phyloP scores from a whole-genome alignment of 179 eudicot genomes.

The Actinidia chinensis region DNA sequence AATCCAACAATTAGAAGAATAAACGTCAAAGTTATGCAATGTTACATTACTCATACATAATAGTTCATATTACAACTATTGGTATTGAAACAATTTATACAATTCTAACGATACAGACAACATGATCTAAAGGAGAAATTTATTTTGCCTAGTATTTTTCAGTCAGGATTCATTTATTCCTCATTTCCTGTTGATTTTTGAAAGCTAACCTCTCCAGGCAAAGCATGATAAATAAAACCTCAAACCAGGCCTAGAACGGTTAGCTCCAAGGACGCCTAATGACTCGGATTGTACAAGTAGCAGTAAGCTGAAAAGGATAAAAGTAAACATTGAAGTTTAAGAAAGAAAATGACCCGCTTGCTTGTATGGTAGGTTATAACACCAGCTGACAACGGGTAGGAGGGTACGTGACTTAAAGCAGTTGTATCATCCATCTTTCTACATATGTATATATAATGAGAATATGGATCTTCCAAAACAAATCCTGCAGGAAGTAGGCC shows the following conservation, averaged over 20 bases:
- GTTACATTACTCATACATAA: neutral
- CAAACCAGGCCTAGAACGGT: neutral
- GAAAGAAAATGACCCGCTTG: neutral
- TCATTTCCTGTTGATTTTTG: neutral
- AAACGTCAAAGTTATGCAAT: too few relatives aligned
- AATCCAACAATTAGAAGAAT: too few relatives aligned
- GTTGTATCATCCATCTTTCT: slow-evolving; percentile 43
- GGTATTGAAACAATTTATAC: neutral
- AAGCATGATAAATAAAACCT: neutral
- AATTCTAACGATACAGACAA: slow-evolving; percentile 5
- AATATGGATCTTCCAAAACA: slow-evolving; percentile 81
- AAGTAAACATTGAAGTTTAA: neutral
- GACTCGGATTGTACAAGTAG: neutral
- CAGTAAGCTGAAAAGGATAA: neutral
- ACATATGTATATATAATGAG: slow-evolving; percentile 81
- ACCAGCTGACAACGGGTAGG: slow-evolving; percentile 29
- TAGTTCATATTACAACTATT: neutral
- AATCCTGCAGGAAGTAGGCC: slow-evolving; percentile 63
- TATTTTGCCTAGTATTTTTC: neutral
- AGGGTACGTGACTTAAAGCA: slow-evolving; percentile 24
- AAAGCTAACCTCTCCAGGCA: slow-evolving; percentile 5
- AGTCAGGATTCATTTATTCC: neutral
- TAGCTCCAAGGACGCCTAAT: neutral
- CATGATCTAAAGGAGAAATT: neutral
- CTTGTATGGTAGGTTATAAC: slow-evolving; percentile 4